Conservation (phyloP, 495 filamentous ascomycete genomes). For the Tuber brumale region DNA sequence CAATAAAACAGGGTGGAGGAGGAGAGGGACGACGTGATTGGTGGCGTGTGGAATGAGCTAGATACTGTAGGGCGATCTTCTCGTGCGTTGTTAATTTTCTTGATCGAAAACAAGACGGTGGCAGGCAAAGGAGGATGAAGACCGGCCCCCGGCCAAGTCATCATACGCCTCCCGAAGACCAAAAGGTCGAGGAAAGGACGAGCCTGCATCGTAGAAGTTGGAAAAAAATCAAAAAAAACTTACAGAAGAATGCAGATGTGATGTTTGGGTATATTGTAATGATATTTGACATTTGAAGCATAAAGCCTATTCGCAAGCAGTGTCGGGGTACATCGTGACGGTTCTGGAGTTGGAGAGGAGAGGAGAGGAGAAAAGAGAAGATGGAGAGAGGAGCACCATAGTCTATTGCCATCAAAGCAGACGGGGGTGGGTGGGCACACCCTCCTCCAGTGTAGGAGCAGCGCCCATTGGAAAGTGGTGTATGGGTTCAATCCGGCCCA, state of each 20-base stretch:
- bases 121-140: neutral
- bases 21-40: neutral
- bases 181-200: neutral
- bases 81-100: neutral
- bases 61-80: neutral
- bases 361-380: neutral
- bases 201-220: neutral
- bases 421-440: neutral
- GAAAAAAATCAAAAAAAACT: neutral
- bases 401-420: neutral
- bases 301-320: neutral
- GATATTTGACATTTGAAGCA: neutral
- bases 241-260: neutral
- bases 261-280: neutral
- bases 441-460: too few relatives aligned
- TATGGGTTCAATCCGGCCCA: neutral
- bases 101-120: constrained; percentile 2
- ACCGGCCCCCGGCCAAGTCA: neutral
- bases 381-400: neutral
- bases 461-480: neutral
- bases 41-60: neutral
- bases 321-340: neutral
- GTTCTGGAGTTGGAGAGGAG: neutral
- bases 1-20: neutral
- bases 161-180: neutral